Evolutionary conservation across 768 basidiomycete species (phyloP), one percentile per base, ranked within the genome.

Genomic region (Ramaria rubella): DNA sequence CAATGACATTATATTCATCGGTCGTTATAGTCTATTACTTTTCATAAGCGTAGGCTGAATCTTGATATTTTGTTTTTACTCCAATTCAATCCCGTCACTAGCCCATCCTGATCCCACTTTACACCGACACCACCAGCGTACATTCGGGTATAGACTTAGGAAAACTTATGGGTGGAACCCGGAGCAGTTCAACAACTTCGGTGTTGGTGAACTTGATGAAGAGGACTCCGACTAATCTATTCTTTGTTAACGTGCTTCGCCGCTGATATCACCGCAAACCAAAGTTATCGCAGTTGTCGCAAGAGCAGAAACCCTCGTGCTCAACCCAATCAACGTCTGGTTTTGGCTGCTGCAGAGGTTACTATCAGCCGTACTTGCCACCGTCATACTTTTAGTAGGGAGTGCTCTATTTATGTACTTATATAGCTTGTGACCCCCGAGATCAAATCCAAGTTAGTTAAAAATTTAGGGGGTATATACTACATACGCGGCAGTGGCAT

Each of bases 101-200:
- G 87, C 88, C 14, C 87, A 91, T 63, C 88, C 88, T 21, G 85
- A 88, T 67, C 69, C 84, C 3, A 87, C 85, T 4, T 64, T 90
- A 11, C 67, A 77, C 2, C 77, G 77, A 3, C 57, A 73, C 49
- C 74, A 67, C 64, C 61, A 90, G 24, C 77, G 74, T 53, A 70
- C 76, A 2, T 81, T 79, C 62, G 76, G 82, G 9, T 81, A 79
- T 68, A 78, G 73, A 50, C 65, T 90, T 61, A 82, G 81, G 67
- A 65, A 70, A 3, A 75, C 75, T 45, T 90, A 91, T 60, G 87
- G 86, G 2, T 90, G 88, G 88, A 68, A 67, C 34, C 72, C 73
- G 45, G 73, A 74, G 21, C 73, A 75, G 52, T 76, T 79, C 64
- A 58, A 42, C 8, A 49, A 7, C 6, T 61, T 50, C 19, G 51